Percentiles rank a stretch among this genome's conserved stretches.
Conservation (phyloP, 768 basidiomycete species). For the Lactifluus subvellereus region DNA sequence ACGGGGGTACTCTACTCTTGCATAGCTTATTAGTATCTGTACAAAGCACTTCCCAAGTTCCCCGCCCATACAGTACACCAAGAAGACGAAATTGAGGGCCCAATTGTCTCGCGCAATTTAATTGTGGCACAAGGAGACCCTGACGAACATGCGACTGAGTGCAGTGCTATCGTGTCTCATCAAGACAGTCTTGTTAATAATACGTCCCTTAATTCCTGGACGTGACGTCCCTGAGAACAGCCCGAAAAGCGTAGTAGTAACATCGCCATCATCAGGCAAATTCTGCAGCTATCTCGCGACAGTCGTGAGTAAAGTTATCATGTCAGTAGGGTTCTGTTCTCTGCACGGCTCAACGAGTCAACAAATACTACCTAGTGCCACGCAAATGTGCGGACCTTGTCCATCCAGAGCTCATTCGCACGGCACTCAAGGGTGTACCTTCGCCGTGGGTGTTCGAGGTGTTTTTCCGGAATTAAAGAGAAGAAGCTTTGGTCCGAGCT, state of each 20-base stretch:
- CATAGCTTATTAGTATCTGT: background rate
- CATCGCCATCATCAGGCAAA: constrained; percentile 46
- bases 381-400: constrained; percentile 40
- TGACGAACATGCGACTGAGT: constrained; percentile 49
- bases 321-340: constrained; percentile 30
- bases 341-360: background rate
- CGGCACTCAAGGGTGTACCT: constrained; percentile 38
- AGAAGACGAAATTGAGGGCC: background rate
- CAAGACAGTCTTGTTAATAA: constrained; percentile 42
- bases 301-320: constrained; percentile 43
- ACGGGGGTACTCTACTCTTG: constrained; percentile 29
- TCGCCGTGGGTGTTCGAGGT: constrained; percentile 41
- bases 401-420: constrained; percentile 38
- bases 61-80: background rate
- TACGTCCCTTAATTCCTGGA: background rate
- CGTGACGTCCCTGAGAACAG: constrained; percentile 1
- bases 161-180: constrained; percentile 47
- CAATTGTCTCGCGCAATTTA: too few relatives aligned
- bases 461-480: constrained; percentile 40
- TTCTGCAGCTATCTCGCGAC: constrained; percentile 42
- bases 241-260: constrained; percentile 35
- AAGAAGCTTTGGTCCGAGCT: constrained; percentile 42
- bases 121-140: constrained; percentile 28
- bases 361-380: background rate
- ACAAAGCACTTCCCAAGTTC: background rate